Conservation (phyloP, 768 basidiomycete species). For the Phylloporus sp. region DNA sequence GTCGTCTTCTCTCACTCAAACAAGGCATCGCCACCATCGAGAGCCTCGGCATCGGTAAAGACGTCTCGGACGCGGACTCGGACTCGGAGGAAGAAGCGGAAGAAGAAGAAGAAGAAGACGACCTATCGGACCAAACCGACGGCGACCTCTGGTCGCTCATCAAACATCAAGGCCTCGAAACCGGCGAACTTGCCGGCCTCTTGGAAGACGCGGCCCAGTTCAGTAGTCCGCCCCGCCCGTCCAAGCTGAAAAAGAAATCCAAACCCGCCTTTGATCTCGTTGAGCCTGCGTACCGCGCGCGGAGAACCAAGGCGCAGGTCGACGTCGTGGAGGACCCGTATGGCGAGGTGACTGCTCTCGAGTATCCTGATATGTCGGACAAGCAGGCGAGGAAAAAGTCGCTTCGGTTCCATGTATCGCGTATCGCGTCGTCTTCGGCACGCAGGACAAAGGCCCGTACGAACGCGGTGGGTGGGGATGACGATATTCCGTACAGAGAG, state of each 20-base stretch:
- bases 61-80: slow-evolving; percentile 35
- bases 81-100: slow-evolving; percentile 43
- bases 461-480: slow-evolving; percentile 80
- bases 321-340: slow-evolving; percentile 37
- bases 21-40: slow-evolving; percentile 78
- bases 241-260: slow-evolving; percentile 65
- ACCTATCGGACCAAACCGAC: slow-evolving; percentile 38
- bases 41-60: slow-evolving; percentile 70
- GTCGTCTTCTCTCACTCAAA: slow-evolving; percentile 78
- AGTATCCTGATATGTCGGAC: slow-evolving; percentile 72
- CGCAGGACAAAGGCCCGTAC: slow-evolving; percentile 70
- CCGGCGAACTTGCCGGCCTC: slow-evolving; percentile 52
- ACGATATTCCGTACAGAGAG: slow-evolving; percentile 89
- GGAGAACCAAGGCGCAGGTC: slow-evolving; percentile 9
- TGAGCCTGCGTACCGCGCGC: slow-evolving; percentile 60
- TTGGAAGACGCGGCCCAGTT: slow-evolving; percentile 45
- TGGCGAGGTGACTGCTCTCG: slow-evolving; percentile 71
- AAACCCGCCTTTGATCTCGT: slow-evolving; percentile 68
- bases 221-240: slow-evolving; percentile 21
- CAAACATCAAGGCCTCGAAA: slow-evolving; percentile 35
- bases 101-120: slow-evolving; percentile 24
- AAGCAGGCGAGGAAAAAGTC: slow-evolving; percentile 79
- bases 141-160: slow-evolving; percentile 43
- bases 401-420: slow-evolving; percentile 89
- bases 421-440: slow-evolving; percentile 79